Evolutionary conservation across 306 rosid genomes (phyloP), one percentile per base, ranked within the genome.

Genomic region (Carpinus fangiana): DNA sequence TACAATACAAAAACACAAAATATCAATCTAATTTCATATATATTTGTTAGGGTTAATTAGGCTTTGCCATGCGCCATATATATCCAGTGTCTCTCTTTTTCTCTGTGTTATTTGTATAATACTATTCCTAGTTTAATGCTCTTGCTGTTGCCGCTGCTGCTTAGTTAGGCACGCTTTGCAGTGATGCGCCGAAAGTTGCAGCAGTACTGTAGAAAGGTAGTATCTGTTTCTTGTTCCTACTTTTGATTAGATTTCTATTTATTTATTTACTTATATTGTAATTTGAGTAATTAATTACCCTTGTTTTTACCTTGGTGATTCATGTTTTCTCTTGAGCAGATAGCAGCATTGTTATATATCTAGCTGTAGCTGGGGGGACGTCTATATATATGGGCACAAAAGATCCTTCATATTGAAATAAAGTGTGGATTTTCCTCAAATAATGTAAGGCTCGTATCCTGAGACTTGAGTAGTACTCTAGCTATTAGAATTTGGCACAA

Each of bases 101-200:
- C 0, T n/a, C 20, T 79, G 79, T 79, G 51, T n/a, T 14, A 13
- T 52, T 71, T 45, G 1, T n/a, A 26, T 17, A 2, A 31, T 89
- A 83, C 76, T 82, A 85, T 83, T 83, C 85, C 74, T 73, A 80
- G 59, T 80, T 54, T 31, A 28, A 16, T 31, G 11, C 14, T 31
- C 8, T 34, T 31, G 75, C 80, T 83, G 79, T 73, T 77, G 56
- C 80, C 84, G 71, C 89, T 82, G 84, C 90, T 64, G 78, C 80
- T 76, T 77, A 84, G 84, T 88, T 80, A 86, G 89, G 88, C 89
- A 85, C 86, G 86, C 93, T 88, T 87, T 90, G 90, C 97, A 88
- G 91, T 78, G 79, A 82, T 68, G 86, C 50, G 64, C 89, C 84
- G 91, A 87, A 87, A 82, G 84, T 71, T 76, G 73, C 70, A 46